phyloP scores from a whole-genome alignment of 768 basidiomycete species.

The Coprinopsis marcescibilis region DNA sequence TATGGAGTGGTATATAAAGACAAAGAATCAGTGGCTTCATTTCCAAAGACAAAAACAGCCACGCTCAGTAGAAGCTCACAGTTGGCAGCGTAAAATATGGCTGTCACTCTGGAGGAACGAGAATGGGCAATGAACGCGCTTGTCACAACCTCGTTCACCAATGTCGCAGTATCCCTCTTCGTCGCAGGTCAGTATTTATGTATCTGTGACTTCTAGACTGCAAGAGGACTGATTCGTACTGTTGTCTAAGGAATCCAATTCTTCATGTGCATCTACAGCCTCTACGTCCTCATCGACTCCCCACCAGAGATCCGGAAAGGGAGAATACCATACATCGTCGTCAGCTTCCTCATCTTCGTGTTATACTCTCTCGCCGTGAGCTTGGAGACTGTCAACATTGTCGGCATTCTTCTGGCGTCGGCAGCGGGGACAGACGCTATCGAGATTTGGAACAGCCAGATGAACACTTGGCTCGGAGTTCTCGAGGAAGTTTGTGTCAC shows the following conservation, averaged over 20 bases:
- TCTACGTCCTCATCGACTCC: conserved; percentile 1
- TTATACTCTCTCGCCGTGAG: neutral
- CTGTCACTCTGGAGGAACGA: too few species aligned
- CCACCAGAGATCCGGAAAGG: neutral
- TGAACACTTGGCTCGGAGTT: neutral
- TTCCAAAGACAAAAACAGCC: too few species aligned
- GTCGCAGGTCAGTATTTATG: too few species aligned
- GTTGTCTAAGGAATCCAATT: conserved; percentile 5
- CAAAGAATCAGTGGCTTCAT: too few species aligned
- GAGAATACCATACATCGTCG: neutral
- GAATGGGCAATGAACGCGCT: too few species aligned
- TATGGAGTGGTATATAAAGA: too few species aligned
- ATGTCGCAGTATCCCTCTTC: too few species aligned
- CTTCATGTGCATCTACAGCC: conserved; percentile 6
- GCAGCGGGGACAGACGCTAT: neutral
- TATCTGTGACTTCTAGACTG: too few species aligned
- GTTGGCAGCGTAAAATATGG: too few species aligned
- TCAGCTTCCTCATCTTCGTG: neutral
- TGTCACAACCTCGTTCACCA: too few species aligned
- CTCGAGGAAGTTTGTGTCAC: neutral
- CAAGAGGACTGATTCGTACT: too few species aligned
- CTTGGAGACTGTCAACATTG: neutral
- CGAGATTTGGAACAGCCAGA: neutral
- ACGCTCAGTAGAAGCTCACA: too few species aligned
- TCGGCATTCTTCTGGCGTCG: neutral